Percentiles rank a stretch among this genome's conserved stretches.
These are phyloP conservation scores for Venturia asperata DNA, from an alignment of 2,329 filamentous ascomycete genomes.

Conservation along the genomic window DNA sequence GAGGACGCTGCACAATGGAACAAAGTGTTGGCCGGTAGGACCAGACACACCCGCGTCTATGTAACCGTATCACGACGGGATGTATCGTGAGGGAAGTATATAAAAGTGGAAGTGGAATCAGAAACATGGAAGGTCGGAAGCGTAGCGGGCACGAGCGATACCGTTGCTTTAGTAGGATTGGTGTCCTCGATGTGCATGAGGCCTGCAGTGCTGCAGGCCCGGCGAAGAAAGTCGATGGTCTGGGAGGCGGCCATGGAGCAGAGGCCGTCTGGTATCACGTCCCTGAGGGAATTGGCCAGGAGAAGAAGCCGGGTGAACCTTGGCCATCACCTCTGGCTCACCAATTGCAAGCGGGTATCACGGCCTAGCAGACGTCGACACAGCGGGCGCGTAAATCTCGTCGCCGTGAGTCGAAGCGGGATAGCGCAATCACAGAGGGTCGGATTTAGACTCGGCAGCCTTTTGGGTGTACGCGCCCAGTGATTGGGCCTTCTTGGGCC, in stretches of 20 bases:
- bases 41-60: neutral
- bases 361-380: neutral
- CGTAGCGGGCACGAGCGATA: neutral
- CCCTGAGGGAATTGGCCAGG: neutral
- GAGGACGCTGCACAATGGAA: neutral
- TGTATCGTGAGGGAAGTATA: neutral
- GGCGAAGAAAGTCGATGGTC: neutral
- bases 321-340: neutral
- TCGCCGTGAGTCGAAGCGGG: neutral
- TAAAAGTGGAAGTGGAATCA: neutral
- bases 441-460: neutral
- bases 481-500: constrained; percentile 11
- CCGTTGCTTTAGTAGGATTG: constrained; percentile 9
- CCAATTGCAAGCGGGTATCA: neutral
- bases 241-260: neutral
- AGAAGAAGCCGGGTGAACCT: neutral
- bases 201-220: neutral
- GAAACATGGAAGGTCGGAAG: neutral
- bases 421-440: constrained; percentile 3
- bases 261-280: neutral
- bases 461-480: neutral
- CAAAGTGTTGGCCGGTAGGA: neutral
- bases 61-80: neutral
- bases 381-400: constrained; percentile 7
- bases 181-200: neutral